Evolutionary conservation across 441 rosid species (phyloP), one percentile per base, ranked within the genome.

Genomic region (Populus tomentosa): DNA sequence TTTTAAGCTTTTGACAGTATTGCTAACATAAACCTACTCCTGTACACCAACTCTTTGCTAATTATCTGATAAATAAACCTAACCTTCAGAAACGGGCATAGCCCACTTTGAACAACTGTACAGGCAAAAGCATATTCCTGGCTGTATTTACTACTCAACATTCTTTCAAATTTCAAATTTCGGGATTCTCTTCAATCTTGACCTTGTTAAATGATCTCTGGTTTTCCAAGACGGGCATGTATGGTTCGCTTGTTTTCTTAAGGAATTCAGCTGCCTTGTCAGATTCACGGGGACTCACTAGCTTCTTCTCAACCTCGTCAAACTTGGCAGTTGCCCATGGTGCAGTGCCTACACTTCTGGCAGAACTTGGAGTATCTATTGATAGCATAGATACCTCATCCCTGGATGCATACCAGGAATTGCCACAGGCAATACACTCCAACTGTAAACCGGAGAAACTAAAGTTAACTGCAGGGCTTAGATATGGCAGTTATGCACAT

Each of bases 361-460:
- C 83, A 62, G 95, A 79, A 77, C 84, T 84, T 0, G 92, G 92
- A 20, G 85, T 84, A 70, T 85, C 90, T 69, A 96, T 91, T 18
- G 98, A 89, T 82, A 94, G 85, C 78, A 85, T 88, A 1, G 99
- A 92, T 59, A 81, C 90, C 46, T 91, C 99, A 6, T 96, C 98
- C 84, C 96, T 87, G 24, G 99, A 90, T 26, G 98, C 90, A 69
- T 90, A 94, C 99, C 99, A 94, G 26, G 94, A 90, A 86, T 90
- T 75, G 23, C 99, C 99, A 77, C 98, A 96, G 3, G 88, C 90
- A 46, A 82, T 83, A 65, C 99, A 96, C 87, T 96, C 97, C 86
- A 96, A 85, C 99, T 94, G 90, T 6, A 81, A 82, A 85, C 21
- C 20, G 23, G 28, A 72, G 56, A 72, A 26, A 2, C 6, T 28